Conservation (phyloP, 164 flowering plant species). For the Vitis vinifera region ASM3070453v1 NC_081805.1:13167001-13167500, state of each 20-base stretch:
- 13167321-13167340: conserved; percentile 38
- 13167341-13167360: conserved; percentile 83
- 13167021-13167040: too few species aligned
- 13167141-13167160: too few species aligned
- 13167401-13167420: conserved; percentile 59
- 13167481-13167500: conserved; percentile 39
- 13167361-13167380: conserved; percentile 52
- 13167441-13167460: conserved; percentile 65
- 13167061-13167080: too few species aligned
- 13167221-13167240: background rate
- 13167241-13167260: background rate
- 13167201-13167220: too few species aligned
- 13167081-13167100: too few species aligned
- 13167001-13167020: too few species aligned
- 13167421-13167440: conserved; percentile 72
- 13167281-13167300: conserved; percentile 41
- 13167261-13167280: too few species aligned
- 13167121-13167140: too few species aligned
- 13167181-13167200: too few species aligned
- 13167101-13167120: too few species aligned
- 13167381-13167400: conserved; percentile 80
- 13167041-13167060: too few species aligned
- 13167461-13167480: conserved; percentile 64
- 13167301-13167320: conserved; percentile 66
- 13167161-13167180: too few species aligned